phyloP scores from a whole-genome alignment of 805 yeast species.

The Nakazawaea wyomingensis region DNA sequence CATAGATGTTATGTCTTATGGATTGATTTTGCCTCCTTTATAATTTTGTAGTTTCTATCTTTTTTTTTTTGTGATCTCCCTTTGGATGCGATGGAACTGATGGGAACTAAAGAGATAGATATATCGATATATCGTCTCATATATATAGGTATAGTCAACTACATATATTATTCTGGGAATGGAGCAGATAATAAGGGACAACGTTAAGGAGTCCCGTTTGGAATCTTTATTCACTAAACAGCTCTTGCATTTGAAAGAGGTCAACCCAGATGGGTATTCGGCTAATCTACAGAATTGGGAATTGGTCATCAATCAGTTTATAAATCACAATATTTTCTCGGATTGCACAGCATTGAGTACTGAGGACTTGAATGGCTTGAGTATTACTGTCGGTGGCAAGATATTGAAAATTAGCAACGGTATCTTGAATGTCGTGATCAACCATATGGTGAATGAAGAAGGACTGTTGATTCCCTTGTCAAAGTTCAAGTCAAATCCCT shows the following conservation, averaged over 20 bases:
- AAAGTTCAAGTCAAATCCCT: constrained; percentile 1
- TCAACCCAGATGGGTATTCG: constrained; percentile 9
- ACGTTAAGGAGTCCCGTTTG: constrained; percentile 6
- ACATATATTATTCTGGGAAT: not conserved
- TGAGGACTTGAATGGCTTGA: constrained; percentile 1
- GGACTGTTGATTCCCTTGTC: constrained; percentile 1
- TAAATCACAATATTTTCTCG: not conserved
- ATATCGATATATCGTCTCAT: too few species aligned
- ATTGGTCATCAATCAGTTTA: constrained; percentile 2
- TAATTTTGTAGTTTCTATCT: too few species aligned
- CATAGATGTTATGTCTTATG: too few species aligned
- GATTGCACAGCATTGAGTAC: not conserved
- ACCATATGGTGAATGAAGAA: constrained; percentile 8
- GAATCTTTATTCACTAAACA: constrained; percentile 9
- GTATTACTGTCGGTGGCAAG: not conserved
- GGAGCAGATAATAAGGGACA: constrained; percentile 4
- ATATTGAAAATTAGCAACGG: not conserved
- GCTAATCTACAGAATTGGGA: constrained; percentile 10
- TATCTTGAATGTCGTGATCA: constrained; percentile 4
- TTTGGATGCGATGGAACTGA: not conserved
- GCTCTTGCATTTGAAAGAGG: constrained; percentile 5
- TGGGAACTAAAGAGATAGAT: too few species aligned
- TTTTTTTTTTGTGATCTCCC: not conserved
- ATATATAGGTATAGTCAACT: too few species aligned
- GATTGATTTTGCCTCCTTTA: constrained; percentile 1